Evolutionary conservation across 805 yeast species (phyloP).

Genomic region (Schwanniomyces vanrijiae): DNA sequence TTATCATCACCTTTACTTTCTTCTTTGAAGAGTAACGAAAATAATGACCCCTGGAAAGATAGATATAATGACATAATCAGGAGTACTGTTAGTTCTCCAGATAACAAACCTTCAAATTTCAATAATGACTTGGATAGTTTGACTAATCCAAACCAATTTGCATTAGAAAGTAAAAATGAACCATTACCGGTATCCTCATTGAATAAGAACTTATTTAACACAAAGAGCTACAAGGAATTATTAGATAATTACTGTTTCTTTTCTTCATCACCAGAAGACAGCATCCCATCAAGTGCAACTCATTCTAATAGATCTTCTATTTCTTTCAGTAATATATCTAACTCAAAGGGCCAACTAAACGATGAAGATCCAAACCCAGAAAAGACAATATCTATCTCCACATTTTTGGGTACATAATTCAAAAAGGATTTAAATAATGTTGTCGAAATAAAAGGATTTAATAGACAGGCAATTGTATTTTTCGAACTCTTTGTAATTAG

Average conservation of each 20-base stretch:
- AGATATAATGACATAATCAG: not conserved
- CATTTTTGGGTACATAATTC: not conserved
- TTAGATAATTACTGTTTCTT: conserved; percentile 64
- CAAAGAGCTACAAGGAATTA: conserved; percentile 56
- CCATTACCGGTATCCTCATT: not conserved
- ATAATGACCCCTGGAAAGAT: conserved; percentile 6
- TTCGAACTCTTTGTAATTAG: not conserved
- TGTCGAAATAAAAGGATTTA: not conserved
- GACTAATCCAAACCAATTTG: not conserved
- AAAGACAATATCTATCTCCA: not conserved
- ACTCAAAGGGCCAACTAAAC: not conserved
- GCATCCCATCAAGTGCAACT: not conserved
- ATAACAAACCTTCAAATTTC: not conserved
- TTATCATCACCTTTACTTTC: conserved; percentile 38
- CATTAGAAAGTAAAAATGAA: not conserved
- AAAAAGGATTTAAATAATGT: not conserved
- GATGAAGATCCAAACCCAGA: not conserved
- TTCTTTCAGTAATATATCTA: not conserved
- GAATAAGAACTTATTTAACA: conserved; percentile 37
- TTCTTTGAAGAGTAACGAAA: conserved; percentile 12
- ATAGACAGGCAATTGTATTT: not conserved
- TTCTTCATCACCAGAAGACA: conserved; percentile 18
- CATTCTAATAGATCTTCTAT: not conserved
- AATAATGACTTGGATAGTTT: not conserved
- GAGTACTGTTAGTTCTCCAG: not conserved